A percentile compares a stretch with the other conserved stretches of the same genome.
phyloP scores from a whole-genome alignment of 257 asterid genomes.

The Ligustrum vulgare region DNA sequence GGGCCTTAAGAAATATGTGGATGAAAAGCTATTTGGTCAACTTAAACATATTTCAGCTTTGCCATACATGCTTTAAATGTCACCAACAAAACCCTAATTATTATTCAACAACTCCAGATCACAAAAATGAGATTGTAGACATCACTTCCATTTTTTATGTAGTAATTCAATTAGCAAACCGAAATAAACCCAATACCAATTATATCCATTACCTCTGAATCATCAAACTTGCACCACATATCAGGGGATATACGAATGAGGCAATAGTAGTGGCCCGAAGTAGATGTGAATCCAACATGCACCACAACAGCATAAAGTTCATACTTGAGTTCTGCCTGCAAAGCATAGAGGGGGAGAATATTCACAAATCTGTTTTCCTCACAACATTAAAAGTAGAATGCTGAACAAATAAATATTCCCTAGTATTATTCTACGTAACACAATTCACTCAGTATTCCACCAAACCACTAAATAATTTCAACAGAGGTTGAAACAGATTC shows the following conservation, averaged over 20 bases:
- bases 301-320: conserved; percentile 81
- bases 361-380: conserved; percentile 16
- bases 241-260: conserved; percentile 63
- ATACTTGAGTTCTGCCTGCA: conserved; percentile 69
- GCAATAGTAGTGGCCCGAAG: conserved; percentile 87
- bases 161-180: conserved; percentile 8
- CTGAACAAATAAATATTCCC: not conserved
- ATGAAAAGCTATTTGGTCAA: too few relatives aligned
- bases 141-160: not conserved
- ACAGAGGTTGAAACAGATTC: not conserved
- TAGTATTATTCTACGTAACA: not conserved
- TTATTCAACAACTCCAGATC: conserved; percentile 13
- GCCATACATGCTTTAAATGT: too few relatives aligned
- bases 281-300: conserved; percentile 67
- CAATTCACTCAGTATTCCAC: conserved; percentile 1
- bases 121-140: not conserved
- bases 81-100: not conserved
- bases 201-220: conserved; percentile 55
- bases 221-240: conserved; percentile 84
- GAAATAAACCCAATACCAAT: not conserved
- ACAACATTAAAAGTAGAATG: conserved; percentile 12
- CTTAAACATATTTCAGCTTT: too few relatives aligned
- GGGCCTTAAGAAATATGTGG: too few relatives aligned
- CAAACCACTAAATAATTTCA: not conserved
- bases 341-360: conserved; percentile 1